phyloP scores from a whole-genome alignment of 192 early-diverging fungal genomes.

The Coemansia sp. region DNA sequence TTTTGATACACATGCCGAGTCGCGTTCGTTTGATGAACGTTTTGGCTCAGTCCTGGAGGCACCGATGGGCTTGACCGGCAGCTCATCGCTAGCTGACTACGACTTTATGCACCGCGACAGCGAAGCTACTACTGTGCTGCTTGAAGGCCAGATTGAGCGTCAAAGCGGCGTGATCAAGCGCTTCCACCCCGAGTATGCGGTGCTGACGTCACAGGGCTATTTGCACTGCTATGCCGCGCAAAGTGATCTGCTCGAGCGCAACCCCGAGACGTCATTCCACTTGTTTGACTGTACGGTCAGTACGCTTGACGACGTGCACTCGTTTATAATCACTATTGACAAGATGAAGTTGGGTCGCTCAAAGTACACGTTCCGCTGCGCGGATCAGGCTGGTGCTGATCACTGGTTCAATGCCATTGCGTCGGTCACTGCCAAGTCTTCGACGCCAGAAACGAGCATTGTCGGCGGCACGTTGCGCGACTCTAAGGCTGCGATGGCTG shows the following conservation, averaged over 20 bases:
- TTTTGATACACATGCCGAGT: conserved; percentile 27
- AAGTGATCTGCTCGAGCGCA: conserved; percentile 30
- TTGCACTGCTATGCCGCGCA: conserved; percentile 44
- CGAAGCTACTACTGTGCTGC: conserved; percentile 27
- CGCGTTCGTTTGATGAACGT: conserved; percentile 27
- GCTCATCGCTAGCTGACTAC: conserved; percentile 31
- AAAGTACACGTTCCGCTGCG: conserved; percentile 32
- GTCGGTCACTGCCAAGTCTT: conserved; percentile 15
- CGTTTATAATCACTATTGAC: conserved; percentile 17
- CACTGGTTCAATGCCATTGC: conserved; percentile 40
- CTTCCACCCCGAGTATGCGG: conserved; percentile 31
- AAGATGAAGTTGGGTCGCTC: conserved; percentile 35
- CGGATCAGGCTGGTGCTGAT: conserved; percentile 11
- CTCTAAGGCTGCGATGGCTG: conserved; percentile 16
- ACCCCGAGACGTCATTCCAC: conserved; percentile 36
- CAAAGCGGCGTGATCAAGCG: conserved; percentile 37
- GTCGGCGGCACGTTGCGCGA: conserved; percentile 36
- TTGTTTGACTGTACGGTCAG: conserved; percentile 24
- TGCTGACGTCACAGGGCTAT: conserved; percentile 35
- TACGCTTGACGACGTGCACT: conserved; percentile 22
- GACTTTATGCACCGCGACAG: conserved; percentile 49
- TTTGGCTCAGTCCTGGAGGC: conserved; percentile 27
- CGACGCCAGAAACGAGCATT: conserved; percentile 6
- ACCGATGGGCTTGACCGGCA: conserved; percentile 36
- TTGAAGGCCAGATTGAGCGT: conserved; percentile 46